Conservation (phyloP, 148 eudicot species). For the Camellia granthamiana region DNA sequence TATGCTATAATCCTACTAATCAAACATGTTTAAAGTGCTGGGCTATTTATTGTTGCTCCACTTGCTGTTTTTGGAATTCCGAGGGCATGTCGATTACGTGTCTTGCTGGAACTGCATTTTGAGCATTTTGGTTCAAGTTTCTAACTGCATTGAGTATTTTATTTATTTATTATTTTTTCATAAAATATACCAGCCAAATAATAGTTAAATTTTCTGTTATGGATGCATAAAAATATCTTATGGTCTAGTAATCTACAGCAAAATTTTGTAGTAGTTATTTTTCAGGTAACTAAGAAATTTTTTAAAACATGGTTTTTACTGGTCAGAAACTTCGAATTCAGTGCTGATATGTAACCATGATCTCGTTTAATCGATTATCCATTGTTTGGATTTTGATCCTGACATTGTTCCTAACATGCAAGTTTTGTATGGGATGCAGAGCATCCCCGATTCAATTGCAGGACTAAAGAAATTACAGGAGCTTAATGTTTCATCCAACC, state of each 20-base stretch:
- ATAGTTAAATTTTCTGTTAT: not conserved
- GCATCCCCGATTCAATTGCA: constrained; percentile 42
- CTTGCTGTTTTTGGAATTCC: too few relatives aligned
- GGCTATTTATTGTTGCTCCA: too few relatives aligned
- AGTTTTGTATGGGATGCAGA: constrained; percentile 20
- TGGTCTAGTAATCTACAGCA: too few relatives aligned
- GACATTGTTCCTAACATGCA: not conserved
- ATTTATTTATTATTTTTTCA: not conserved
- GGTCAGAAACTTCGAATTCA: not conserved
- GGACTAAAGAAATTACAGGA: constrained; percentile 35
- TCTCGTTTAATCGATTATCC: not conserved
- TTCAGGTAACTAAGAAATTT: not conserved
- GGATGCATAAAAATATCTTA: not conserved
- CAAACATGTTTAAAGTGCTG: too few relatives aligned
- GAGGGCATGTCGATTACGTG: too few relatives aligned
- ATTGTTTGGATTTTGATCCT: not conserved
- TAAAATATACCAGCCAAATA: not conserved
- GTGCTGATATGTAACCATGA: not conserved
- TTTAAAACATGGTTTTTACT: not conserved
- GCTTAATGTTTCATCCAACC: constrained; percentile 44
- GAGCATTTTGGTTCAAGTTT: not conserved
- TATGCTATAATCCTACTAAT: too few relatives aligned
- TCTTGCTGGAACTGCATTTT: not conserved
- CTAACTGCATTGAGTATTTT: not conserved
- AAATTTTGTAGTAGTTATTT: too few relatives aligned